Conservation (phyloP, 768 basidiomycete species). For the Tylopilus sp. region DNA sequence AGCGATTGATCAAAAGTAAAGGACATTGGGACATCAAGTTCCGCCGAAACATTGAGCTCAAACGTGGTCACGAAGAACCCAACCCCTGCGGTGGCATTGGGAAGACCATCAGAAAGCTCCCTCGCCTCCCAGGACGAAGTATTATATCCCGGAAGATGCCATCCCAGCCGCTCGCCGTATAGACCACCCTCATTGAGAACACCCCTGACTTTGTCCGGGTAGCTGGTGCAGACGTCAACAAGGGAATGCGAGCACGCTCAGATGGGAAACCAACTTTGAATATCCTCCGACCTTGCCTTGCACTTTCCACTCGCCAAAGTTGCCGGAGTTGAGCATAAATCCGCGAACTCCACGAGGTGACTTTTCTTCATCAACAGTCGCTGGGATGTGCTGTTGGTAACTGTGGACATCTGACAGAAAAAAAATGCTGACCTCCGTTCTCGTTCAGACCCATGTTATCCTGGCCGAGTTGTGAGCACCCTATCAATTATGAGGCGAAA, state of each 20-base stretch:
- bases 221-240: constrained; percentile 40
- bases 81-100: constrained; percentile 56
- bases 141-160: constrained; percentile 73
- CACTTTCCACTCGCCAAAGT: constrained; percentile 63
- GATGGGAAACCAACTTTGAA: constrained; percentile 41
- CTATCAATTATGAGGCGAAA: background rate
- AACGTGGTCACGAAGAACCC: constrained; percentile 83
- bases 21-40: constrained; percentile 65
- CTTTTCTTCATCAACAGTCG: constrained; percentile 54
- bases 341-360: constrained; percentile 78
- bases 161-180: constrained; percentile 66
- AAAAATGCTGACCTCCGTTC: constrained; percentile 43
- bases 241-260: background rate
- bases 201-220: constrained; percentile 67
- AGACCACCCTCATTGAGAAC: constrained; percentile 72
- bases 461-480: constrained; percentile 30
- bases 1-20: constrained; percentile 65
- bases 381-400: constrained; percentile 7
- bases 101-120: constrained; percentile 57
- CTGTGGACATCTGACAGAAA: background rate
- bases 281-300: constrained; percentile 79
- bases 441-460: constrained; percentile 82
- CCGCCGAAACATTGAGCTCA: constrained; percentile 52
- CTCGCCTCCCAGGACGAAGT: constrained; percentile 57
- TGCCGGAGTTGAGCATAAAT: constrained; percentile 62